Base-by-base conservation (phyloP, 1,284 basidiomycete species). In the Trichosporon sp. region DNA sequence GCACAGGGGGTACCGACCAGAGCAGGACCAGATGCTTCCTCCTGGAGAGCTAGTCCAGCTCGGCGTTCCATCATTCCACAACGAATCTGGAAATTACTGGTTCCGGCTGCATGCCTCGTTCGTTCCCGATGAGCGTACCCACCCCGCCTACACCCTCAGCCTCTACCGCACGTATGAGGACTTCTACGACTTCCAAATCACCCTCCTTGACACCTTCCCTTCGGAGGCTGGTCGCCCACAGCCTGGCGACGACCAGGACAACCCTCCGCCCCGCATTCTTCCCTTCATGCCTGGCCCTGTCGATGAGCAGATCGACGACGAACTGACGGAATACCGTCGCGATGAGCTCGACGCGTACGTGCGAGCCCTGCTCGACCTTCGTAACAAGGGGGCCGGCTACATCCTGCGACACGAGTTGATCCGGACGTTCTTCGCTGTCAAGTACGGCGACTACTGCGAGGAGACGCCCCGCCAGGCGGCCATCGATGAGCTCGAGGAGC, bases 121-220 rank as follows among this genome's bases (percentile, higher is more conserved):
- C 83, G 90, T 94, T 72, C 92, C 93, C 0, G 92, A 91, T 75
- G 87, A 87, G 69, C 83, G 86, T 6, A 80, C 87, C 2, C 76
- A 90, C 53, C 87, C 87, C 3, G 89, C 91, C 13, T 91, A 89
- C 77, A 89, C 92, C 31, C 89, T 99, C 66, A 90, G 95, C 73
- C 87, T 99, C 51, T 98, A 97, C 84, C 89, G 97, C 65, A 89
- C 93, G 18, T 99, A 99, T 85, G 92, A 97, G 78, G 95, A 99
- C 82, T 99, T 99, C 83, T 97, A 96, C 85, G 93, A 96, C 77
- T 98, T 98, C 82, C 97, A 99, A 79, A 91, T 97, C 67, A 86
- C 88, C 9, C 87, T 99, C 42, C 87, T 98, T 70, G 88, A 94
- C 65, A 86, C 87, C 0, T 97, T 96, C 83, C 94, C 94, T 4